Conservation (phyloP, 352 stramenopile genomes). For the Phytophthora macrochlamydospora region DNA sequence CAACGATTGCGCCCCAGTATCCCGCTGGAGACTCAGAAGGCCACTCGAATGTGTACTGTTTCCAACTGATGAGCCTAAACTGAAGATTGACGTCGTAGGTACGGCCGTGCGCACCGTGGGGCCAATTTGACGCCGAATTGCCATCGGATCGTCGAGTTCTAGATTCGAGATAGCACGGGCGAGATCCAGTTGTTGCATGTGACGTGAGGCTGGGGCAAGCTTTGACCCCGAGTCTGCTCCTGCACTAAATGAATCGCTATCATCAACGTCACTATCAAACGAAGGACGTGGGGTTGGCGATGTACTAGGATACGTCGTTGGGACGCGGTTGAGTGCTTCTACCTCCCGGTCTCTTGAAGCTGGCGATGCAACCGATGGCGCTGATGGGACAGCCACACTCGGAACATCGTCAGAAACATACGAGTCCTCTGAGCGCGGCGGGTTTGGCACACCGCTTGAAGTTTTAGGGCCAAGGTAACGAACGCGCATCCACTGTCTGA, state of each 20-base stretch:
- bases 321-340: slow-evolving; percentile 20
- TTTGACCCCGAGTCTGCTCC: slow-evolving; percentile 14
- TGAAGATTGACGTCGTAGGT: slow-evolving; percentile 76
- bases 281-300: slow-evolving; percentile 41
- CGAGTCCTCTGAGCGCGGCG: slow-evolving; percentile 30
- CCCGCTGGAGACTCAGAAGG: slow-evolving; percentile 54
- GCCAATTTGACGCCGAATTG: slow-evolving; percentile 60
- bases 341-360: slow-evolving; percentile 19
- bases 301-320: slow-evolving; percentile 30
- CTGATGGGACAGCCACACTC: slow-evolving; percentile 7
- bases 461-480: slow-evolving; percentile 51
- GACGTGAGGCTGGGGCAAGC: slow-evolving; percentile 64
- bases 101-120: slow-evolving; percentile 49
- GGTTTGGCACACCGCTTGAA: slow-evolving; percentile 14
- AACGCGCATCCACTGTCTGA: slow-evolving; percentile 70
- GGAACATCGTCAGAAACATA: slow-evolving; percentile 16
- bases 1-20: slow-evolving; percentile 53
- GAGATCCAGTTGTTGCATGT: slow-evolving; percentile 83
- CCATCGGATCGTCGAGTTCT: slow-evolving; percentile 79
- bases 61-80: slow-evolving; percentile 52
- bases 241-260: slow-evolving; percentile 22
- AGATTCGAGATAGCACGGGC: slow-evolving; percentile 78
- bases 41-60: slow-evolving; percentile 53
- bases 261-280: slow-evolving; percentile 33
- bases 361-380: slow-evolving; percentile 13